These are phyloP conservation scores for Pelargonium australe DNA, from an alignment of 441 rosid genomes.

Conservation along the genomic window DNA sequence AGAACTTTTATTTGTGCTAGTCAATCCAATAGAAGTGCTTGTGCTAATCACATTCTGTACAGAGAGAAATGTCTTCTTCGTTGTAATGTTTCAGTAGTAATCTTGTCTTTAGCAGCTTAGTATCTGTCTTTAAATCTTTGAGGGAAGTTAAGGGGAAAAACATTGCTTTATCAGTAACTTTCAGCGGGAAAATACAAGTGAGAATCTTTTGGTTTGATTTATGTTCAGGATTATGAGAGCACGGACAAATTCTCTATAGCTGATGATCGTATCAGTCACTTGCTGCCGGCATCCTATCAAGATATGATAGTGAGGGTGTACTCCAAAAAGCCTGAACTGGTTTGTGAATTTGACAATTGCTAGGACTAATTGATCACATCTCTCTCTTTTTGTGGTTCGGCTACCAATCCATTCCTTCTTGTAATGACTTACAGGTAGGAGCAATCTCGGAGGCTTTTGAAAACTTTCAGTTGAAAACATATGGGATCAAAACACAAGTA, in stretches of 20 bases:
- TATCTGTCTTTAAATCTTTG: no score
- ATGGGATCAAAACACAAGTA: conserved; percentile 79
- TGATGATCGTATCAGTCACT: conserved; percentile 69
- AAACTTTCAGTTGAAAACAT: conserved; percentile 71
- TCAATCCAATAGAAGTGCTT: no score
- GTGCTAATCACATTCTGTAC: no score
- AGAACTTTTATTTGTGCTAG: not conserved
- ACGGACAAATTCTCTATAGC: conserved; percentile 64
- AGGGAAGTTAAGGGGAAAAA: no score
- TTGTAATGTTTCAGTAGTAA: no score
- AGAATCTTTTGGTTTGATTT: conserved; percentile 3
- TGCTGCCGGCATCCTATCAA: conserved; percentile 72
- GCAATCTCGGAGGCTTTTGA: conserved; percentile 82
- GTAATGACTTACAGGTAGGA: conserved; percentile 46
- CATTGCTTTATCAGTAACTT: not conserved
- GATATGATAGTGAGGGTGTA: conserved; percentile 93
- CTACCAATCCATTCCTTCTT: not conserved
- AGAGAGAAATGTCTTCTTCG: no score
- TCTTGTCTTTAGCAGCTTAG: no score
- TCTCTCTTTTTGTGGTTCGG: not conserved
- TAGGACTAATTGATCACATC: not conserved
- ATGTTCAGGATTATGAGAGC: conserved; percentile 69
- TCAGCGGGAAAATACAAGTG: not conserved
- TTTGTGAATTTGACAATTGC: conserved; percentile 22
- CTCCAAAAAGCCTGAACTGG: conserved; percentile 79